Evolutionary conservation across 208 protist species (phyloP), one percentile per base, ranked within the genome.

Genomic region (Acanthamoeba rhysodes): DNA sequence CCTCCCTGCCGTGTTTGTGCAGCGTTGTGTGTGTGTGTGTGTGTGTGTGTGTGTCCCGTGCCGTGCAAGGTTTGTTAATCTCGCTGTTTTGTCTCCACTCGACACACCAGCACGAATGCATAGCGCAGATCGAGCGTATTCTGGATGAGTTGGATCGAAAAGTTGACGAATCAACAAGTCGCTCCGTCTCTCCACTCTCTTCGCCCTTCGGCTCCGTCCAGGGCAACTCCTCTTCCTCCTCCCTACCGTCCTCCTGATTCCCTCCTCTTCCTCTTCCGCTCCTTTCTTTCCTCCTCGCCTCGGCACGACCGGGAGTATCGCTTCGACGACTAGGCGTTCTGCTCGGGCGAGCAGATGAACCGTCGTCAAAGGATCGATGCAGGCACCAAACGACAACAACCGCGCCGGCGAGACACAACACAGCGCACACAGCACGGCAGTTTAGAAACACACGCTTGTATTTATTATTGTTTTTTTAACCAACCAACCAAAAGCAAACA

Each of bases 121-220:
- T 76, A 76, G 68, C 68, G 68, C 68, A 76, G 68, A 76, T 76
- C 68, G 68, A 76, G 32, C 68, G 68, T 16, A 76, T 76, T 41
- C 32, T 76, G 24, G 68, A 41, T 76, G 68, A 76, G 68, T 41
- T 76, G 27, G 68, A 76, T 41, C 68, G 68, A 10, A 76, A 76
- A n/a, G 68, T 76, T 16, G 68, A 76, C 32, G 68, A 76, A 32
- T 41, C 68, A 20, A 32, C 68, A 24, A 76, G 68, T n/a, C 29
- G 68, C n/a, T 76, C 68, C 24, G 29, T 76, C 68, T 76, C 68
- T 24, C 68, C 68, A 16, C 24, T 76, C 27, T 76, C 68, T 24
- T 76, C 68, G 27, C n/a, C 68, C 32, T 41, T 76, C 27, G 4
- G 68, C 32, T 76, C 68, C 68, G 10, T 76, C 32, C 68, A 24